A percentile compares a stretch with the other conserved stretches of the same genome.
Evolutionary conservation across 2,329 filamentous ascomycete genomes (phyloP).

Genomic region (Pezicula carpinea): DNA sequence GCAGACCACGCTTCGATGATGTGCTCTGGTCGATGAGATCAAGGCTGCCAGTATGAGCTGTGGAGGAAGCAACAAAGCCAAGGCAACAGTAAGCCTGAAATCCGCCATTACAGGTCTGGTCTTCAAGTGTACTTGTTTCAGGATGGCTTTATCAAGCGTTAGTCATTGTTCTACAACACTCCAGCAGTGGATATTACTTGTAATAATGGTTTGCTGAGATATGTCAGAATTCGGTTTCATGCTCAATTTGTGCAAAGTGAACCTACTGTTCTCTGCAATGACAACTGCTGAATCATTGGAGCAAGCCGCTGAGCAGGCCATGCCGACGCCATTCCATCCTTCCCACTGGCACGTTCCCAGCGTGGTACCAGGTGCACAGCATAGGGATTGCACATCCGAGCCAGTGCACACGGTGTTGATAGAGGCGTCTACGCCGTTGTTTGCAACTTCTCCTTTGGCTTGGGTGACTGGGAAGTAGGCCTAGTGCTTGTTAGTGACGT

Average conservation of each 20-base stretch:
- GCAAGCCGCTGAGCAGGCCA: constrained; percentile 8
- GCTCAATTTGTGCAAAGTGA: background rate
- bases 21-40: constrained; percentile 8
- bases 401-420: constrained; percentile 9
- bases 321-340: constrained; percentile 8
- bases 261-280: constrained; percentile 9
- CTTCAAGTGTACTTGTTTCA: too few species aligned
- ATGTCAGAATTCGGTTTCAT: background rate
- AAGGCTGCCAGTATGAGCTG: constrained; percentile 9
- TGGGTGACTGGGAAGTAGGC: constrained; percentile 10
- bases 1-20: background rate
- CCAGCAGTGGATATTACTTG: background rate
- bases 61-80: constrained; percentile 9
- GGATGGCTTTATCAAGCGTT: too few species aligned
- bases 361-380: constrained; percentile 7
- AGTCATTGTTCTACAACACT: too few species aligned
- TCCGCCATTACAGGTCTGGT: constrained; percentile 7
- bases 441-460: constrained; percentile 10
- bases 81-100: constrained; percentile 4
- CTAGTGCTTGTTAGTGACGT: background rate
- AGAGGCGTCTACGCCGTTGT: constrained; percentile 1
- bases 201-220: background rate
- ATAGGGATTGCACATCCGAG: constrained; percentile 7
- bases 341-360: constrained; percentile 8
- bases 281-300: constrained; percentile 1